phyloP scores from a whole-genome alignment of 306 rosid species.

The Cyclanthera cordifolia region DNA sequence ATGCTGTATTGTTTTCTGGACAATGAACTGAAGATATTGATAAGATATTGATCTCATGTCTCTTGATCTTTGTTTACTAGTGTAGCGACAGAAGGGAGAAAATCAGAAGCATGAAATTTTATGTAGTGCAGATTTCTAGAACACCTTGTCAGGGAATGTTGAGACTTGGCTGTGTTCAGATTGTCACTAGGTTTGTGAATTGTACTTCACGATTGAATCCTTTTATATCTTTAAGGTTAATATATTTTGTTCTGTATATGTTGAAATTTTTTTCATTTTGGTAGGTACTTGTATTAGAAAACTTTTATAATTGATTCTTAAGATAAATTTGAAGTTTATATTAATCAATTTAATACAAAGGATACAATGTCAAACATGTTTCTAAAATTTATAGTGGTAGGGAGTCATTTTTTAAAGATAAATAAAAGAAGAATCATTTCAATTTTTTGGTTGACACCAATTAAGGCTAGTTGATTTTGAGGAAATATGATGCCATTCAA shows the following conservation, averaged over 20 bases:
- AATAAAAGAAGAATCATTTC: too few species aligned
- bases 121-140: neutral
- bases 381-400: too few species aligned
- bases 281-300: too few species aligned
- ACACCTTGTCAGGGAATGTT: neutral
- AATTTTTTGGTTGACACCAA: neutral
- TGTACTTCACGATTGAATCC: neutral
- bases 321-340: too few species aligned
- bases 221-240: neutral
- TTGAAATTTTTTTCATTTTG: too few species aligned
- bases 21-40: constrained; percentile 1
- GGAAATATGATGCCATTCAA: neutral
- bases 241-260: too few species aligned
- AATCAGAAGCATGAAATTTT: neutral
- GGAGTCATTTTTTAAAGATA: too few species aligned
- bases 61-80: neutral
- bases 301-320: too few species aligned
- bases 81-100: neutral
- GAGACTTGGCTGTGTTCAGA: neutral
- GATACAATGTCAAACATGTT: too few species aligned
- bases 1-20: neutral
- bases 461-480: neutral
- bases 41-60: neutral
- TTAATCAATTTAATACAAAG: too few species aligned
- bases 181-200: constrained; percentile 5